phyloP scores from a whole-genome alignment of 1,284 basidiomycete species.

The Flammula alnicola region DNA sequence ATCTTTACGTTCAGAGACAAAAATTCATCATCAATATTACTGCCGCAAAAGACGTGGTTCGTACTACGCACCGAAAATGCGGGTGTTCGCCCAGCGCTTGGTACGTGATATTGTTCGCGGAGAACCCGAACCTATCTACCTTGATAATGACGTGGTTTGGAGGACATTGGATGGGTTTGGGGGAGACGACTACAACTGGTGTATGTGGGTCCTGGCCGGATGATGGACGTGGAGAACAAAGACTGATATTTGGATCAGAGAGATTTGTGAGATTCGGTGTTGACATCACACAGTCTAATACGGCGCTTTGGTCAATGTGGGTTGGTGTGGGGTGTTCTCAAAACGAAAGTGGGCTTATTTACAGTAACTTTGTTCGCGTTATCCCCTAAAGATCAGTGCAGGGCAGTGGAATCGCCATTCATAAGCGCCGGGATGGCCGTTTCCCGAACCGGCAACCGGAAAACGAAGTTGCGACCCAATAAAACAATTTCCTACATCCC shows the following conservation, averaged over 20 bases:
- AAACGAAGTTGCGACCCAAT: no score
- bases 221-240: slow-evolving; percentile 31
- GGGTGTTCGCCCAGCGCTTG: slow-evolving; percentile 64
- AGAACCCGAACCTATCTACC: slow-evolving; percentile 68
- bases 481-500: no score
- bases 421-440: no score
- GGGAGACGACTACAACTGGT: slow-evolving; percentile 34
- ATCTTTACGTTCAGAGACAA: slow-evolving; percentile 41
- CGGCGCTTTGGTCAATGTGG: no score
- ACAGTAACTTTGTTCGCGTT: no score
- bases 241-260: slow-evolving; percentile 24
- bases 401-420: no score
- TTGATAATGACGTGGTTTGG: slow-evolving; percentile 57
- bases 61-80: slow-evolving; percentile 56
- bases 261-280: no score
- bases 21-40: not conserved
- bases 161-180: slow-evolving; percentile 36
- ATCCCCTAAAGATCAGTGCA: no score
- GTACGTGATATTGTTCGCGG: slow-evolving; percentile 67
- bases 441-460: no score
- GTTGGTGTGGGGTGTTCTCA: no score
- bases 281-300: no score
- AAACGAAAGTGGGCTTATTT: no score
- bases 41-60: not conserved
- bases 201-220: slow-evolving; percentile 32